phyloP scores from a whole-genome alignment of 805 yeast species.

The Wickerhamomyces strasburgensis region DNA sequence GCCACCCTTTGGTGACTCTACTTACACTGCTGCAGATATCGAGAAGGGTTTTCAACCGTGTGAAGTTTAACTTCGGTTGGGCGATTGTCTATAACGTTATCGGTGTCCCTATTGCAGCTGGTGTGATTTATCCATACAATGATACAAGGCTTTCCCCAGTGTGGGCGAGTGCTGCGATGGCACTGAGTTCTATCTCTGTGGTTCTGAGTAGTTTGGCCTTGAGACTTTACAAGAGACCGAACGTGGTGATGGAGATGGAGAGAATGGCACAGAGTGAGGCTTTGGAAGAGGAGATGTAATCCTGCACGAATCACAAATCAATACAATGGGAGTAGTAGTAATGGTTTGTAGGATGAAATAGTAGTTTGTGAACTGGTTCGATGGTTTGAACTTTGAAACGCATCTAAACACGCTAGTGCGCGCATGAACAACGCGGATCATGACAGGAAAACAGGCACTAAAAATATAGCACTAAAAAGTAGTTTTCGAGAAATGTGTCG shows the following conservation, averaged over 20 bases:
- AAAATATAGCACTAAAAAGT: neutral
- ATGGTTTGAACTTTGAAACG: too few species aligned
- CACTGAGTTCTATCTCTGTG: conserved; percentile 53
- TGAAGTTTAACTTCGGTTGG: conserved; percentile 56
- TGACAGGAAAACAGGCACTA: neutral
- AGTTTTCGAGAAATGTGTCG: too few species aligned
- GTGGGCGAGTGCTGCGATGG: conserved; percentile 69
- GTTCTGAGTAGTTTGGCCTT: conserved; percentile 51
- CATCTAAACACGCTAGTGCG: too few species aligned
- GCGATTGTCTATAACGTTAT: conserved; percentile 51
- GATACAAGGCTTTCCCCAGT: conserved; percentile 54
- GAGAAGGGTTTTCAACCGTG: conserved; percentile 44
- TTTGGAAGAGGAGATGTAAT: conserved; percentile 3
- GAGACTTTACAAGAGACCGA: conserved; percentile 39
- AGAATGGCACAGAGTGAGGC: conserved; percentile 4
- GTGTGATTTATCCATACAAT: conserved; percentile 52
- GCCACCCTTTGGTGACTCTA: conserved; percentile 45
- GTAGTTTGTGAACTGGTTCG: too few species aligned
- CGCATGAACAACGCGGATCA: neutral
- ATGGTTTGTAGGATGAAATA: too few species aligned
- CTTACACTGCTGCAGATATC: conserved; percentile 51
- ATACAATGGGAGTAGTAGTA: too few species aligned
- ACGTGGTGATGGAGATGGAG: conserved; percentile 13
- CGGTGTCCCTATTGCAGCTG: conserved; percentile 64
- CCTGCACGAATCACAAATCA: neutral